Evolutionary conservation across 768 basidiomycete genomes (phyloP), one percentile per base, ranked within the genome.

Genomic region (Myochromella boudieri): DNA sequence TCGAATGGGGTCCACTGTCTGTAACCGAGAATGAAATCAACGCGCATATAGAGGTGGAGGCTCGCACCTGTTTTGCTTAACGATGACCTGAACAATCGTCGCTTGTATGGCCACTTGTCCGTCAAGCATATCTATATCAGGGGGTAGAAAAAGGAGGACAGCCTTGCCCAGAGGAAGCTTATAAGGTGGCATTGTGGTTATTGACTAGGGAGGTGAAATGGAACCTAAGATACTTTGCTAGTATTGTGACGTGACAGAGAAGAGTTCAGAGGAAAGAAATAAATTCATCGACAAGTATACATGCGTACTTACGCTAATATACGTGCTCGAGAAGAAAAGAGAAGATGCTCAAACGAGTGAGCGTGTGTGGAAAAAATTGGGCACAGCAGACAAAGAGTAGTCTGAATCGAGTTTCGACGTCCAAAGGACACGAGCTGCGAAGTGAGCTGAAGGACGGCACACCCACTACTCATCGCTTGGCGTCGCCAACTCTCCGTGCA

Each of bases 381-480:
- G 26, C 55, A 56, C 68, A 65, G 69, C 76, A n/a, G n/a, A n/a
- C n/a, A n/a, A n/a, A n/a, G n/a, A n/a, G n/a, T n/a, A n/a, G n/a
- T n/a, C n/a, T n/a, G 78, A 80, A 78, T 80, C 74, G 74, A 80
- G 77, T 79, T 78, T 64, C 70, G 53, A 50, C 45, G 60, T 53
- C 48, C 22, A 43, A 48, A 51, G 53, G 42, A 54, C 61, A 65
- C 71, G 76, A 70, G 77, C 80, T 74, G 76, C 81, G 76, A 82
- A 83, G 78, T 81, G 77, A 71, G 78, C 82, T 83, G 54, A 84
- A 84, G 78, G 71, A 72, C 71, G 60, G 57, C 53, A 44, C 48
- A 22, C 31, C 46, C 47, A 38, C 42, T 20, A 52, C 50, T 43
- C 33, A 29, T 42, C n/a, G 27, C 39, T 32, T 10, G 22, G 39